phyloP scores from a whole-genome alignment of 345 rosid species.

The Passiflora organensis region DNA sequence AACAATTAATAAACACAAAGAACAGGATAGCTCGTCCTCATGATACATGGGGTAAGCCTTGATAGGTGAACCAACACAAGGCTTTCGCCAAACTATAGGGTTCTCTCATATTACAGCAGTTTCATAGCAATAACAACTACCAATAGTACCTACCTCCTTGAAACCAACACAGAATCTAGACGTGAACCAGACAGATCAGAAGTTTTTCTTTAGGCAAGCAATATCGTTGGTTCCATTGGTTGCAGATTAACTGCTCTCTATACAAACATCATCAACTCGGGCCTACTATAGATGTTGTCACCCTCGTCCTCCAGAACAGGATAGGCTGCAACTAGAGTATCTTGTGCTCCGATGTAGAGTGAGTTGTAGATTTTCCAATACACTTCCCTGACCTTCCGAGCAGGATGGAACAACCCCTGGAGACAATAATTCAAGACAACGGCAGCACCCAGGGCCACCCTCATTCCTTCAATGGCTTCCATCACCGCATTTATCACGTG shows the following conservation, averaged over 20 bases:
- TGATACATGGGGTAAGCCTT: no score
- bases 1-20: no score
- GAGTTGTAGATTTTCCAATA: conserved; percentile 99
- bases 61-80: no score
- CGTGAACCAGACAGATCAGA: no score
- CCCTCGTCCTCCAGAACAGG: conserved; percentile 79
- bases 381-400: conserved; percentile 93
- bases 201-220: no score
- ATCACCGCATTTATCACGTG: conserved; percentile 96
- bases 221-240: no score
- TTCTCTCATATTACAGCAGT: no score
- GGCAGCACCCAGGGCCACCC: conserved; percentile 91
- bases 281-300: conserved; percentile 73
- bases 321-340: conserved; percentile 90
- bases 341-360: conserved; percentile 87
- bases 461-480: conserved; percentile 98
- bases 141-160: no score
- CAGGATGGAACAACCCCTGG: conserved; percentile 98
- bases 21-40: no score
- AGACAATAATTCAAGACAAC: conserved; percentile 84
- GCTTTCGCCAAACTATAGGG: no score
- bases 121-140: no score
- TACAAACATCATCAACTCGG: conserved; percentile 81
- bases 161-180: no score
- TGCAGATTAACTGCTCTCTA: conserved; percentile 13